Evolutionary conservation across 805 yeast genomes (phyloP).

Genomic region (Saturnispora serradocipensis): DNA sequence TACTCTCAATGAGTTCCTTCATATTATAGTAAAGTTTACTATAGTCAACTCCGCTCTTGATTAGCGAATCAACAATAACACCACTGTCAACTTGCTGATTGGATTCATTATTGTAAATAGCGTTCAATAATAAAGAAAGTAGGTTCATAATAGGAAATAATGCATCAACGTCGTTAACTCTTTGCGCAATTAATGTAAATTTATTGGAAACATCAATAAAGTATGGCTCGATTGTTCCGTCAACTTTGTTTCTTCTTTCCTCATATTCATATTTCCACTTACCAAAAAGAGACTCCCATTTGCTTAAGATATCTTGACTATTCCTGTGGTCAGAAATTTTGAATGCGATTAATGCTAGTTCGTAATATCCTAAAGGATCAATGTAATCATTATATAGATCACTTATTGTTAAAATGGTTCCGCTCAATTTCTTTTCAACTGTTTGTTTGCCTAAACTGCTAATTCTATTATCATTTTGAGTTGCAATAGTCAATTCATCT

Average conservation of each 20-base stretch:
- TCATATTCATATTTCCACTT: constrained; percentile 32
- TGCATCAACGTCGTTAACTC: constrained; percentile 57
- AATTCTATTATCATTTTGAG: constrained; percentile 44
- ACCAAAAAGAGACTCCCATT: constrained; percentile 71
- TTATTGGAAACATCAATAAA: constrained; percentile 31
- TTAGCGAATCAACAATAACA: constrained; percentile 49
- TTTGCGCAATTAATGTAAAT: constrained; percentile 43
- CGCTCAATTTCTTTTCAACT: constrained; percentile 48
- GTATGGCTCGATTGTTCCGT: constrained; percentile 28
- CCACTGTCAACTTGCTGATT: constrained; percentile 31
- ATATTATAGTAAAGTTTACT: constrained; percentile 58
- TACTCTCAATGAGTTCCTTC: constrained; percentile 53
- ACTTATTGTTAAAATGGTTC: constrained; percentile 57
- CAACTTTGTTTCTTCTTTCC: constrained; percentile 13
- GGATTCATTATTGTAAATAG: constrained; percentile 31
- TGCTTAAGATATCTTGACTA: constrained; percentile 67
- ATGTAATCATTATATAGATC: constrained; percentile 81
- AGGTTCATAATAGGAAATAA: constrained; percentile 74
- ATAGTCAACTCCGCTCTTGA: constrained; percentile 53
- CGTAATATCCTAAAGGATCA: constrained; percentile 81
- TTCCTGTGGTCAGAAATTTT: constrained; percentile 80
- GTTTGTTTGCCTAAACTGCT: constrained; percentile 39
- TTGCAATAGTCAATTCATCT: constrained; percentile 46
- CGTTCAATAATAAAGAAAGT: constrained; percentile 53
- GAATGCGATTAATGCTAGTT: constrained; percentile 67